phyloP scores from a whole-genome alignment of 495 filamentous ascomycete genomes.

The Aspergillus hancockii region DNA sequence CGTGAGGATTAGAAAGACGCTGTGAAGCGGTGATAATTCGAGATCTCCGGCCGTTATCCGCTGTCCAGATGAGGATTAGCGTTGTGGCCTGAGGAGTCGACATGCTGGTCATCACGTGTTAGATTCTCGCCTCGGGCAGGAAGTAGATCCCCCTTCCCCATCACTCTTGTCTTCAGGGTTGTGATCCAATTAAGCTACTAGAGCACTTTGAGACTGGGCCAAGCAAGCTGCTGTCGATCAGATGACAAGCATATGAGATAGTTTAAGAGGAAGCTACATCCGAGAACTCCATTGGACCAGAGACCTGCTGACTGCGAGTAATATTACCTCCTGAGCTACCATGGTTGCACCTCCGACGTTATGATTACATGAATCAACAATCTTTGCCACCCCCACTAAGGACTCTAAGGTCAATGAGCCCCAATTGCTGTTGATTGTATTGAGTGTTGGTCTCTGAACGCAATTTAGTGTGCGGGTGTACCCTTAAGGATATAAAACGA shows the following conservation, averaged over 20 bases:
- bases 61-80: slow-evolving; percentile 11
- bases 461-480: too few species aligned
- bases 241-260: too few species aligned
- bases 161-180: too few species aligned
- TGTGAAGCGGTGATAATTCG: slow-evolving; percentile 2
- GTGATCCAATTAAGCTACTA: too few species aligned
- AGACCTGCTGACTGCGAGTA: not conserved
- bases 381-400: not conserved
- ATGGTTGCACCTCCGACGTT: not conserved
- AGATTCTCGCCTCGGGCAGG: not conserved
- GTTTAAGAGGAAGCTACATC: too few species aligned
- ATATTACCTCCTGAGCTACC: not conserved
- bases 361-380: not conserved
- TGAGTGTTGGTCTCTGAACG: too few species aligned
- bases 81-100: slow-evolving; percentile 1
- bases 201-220: too few species aligned
- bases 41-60: slow-evolving; percentile 17
- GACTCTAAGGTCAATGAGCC: not conserved
- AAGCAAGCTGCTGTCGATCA: too few species aligned
- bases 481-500: too few species aligned
- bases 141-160: not conserved
- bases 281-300: too few species aligned
- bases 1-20: not conserved
- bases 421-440: too few species aligned
- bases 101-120: not conserved